Evolutionary conservation across 305 asterid species (phyloP).

Genomic region (Euphrasia arctica): DNA sequence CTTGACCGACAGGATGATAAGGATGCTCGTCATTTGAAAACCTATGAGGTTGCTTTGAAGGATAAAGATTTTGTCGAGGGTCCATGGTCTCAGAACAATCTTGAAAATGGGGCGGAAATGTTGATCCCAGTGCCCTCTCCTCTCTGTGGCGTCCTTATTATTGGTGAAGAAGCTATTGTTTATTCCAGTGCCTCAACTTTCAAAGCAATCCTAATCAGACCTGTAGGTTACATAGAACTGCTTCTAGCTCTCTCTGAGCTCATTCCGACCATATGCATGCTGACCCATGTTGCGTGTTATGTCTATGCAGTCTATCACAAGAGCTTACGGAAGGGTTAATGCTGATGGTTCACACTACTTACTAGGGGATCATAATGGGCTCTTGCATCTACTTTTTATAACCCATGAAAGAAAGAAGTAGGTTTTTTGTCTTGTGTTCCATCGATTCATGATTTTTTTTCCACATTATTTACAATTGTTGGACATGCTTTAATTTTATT

Average conservation of each 20-base stretch:
- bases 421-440: slow-evolving; percentile 29
- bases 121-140: slow-evolving; percentile 98
- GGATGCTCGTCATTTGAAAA: slow-evolving; percentile 95
- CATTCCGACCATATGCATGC: slow-evolving; percentile 25
- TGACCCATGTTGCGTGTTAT: slow-evolving; percentile 28
- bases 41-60: slow-evolving; percentile 89
- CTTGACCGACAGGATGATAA: slow-evolving; percentile 73
- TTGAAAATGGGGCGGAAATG: slow-evolving; percentile 95
- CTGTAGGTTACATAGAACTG: slow-evolving; percentile 51
- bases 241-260: slow-evolving; percentile 13
- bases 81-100: slow-evolving; percentile 98
- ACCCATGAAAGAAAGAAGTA: slow-evolving; percentile 96
- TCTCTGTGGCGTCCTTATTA: slow-evolving; percentile 89
- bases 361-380: slow-evolving; percentile 92
- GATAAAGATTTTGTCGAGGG: slow-evolving; percentile 99
- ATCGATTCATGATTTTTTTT: background rate
- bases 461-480: slow-evolving; percentile 17
- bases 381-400: slow-evolving; percentile 84
- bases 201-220: slow-evolving; percentile 90
- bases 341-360: slow-evolving; percentile 94
- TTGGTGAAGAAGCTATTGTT: slow-evolving; percentile 97
- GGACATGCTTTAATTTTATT: slow-evolving; percentile 16
- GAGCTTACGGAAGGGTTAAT: slow-evolving; percentile 96
- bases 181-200: slow-evolving; percentile 90
- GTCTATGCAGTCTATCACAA: slow-evolving; percentile 66